Evolutionary conservation across 495 filamentous ascomycete species (phyloP).

Genomic region (Hypoxylon fuscum): DNA sequence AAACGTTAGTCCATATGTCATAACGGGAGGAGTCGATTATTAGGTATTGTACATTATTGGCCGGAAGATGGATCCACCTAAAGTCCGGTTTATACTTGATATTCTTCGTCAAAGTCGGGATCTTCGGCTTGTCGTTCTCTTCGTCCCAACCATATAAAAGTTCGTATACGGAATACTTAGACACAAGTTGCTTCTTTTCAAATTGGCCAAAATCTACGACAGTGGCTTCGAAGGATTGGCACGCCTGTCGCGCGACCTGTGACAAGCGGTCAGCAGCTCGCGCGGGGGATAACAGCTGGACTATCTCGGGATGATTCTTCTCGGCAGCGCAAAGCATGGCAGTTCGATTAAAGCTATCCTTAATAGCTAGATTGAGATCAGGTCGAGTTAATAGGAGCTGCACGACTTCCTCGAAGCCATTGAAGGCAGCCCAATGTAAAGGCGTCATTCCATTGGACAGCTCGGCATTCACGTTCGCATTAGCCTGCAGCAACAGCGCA

Average conservation of each 20-base stretch:
- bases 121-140: conserved; percentile 62
- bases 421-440: conserved; percentile 69
- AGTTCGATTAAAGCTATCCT: conserved; percentile 70
- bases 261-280: conserved; percentile 62
- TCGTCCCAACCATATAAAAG: conserved; percentile 68
- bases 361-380: conserved; percentile 57
- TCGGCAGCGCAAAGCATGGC: conserved; percentile 68
- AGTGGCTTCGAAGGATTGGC: conserved; percentile 70
- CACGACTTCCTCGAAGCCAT: conserved; percentile 66
- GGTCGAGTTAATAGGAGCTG: conserved; percentile 58
- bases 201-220: conserved; percentile 76
- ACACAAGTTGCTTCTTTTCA: conserved; percentile 68
- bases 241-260: conserved; percentile 63
- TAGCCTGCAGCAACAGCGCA: conserved; percentile 56
- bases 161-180: conserved; percentile 66
- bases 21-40: conserved; percentile 14
- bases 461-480: conserved; percentile 65
- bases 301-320: conserved; percentile 65
- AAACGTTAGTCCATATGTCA: conserved; percentile 27
- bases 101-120: conserved; percentile 64
- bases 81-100: conserved; percentile 63
- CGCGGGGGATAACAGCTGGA: conserved; percentile 64
- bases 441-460: conserved; percentile 67
- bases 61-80: conserved; percentile 76
- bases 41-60: conserved; percentile 51